Evolutionary conservation across 129 eudicot species (phyloP), one percentile per base, ranked within the genome.

Genomic region (Chrysanthemum seticuspe): DNA sequence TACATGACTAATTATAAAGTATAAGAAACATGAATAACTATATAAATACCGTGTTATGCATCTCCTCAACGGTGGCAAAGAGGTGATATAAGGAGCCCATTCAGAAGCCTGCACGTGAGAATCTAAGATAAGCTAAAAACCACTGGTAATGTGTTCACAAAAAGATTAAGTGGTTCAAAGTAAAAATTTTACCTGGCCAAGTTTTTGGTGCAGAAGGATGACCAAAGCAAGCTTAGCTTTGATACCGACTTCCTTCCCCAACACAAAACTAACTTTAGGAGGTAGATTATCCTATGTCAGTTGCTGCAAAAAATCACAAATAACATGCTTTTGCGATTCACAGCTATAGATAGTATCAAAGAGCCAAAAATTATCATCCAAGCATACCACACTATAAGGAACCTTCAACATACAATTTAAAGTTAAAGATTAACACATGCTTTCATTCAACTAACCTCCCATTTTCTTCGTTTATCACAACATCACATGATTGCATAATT

Each of bases 41-140:
- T 51, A 73, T 69, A 67, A 18, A 62, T 85, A 90, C 96, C 13
- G 95, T 83, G 96, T 84, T 87, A 78, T 92, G 91, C 91, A 92
- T 67, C 64, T 89, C 91, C 3, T 81, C 72, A 49, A 74, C 14
- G 10, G 87, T 16, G 98, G 96, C 77, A 92, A 91, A 71, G 87
- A 68, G 61, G 78, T 78, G 76, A 92, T 83, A 68, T 89, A 92
- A 64, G 98, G 91, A 16, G 91, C 91, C 96, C 98, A 92, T 75
- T 89, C 88, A 63, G 95, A 89, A 29, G 83, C 82, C 90, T 89
- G 79, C 77, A 29, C 53, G 45, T 65, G 19, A 65, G 31, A 29
- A 64, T 7, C 58, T 3, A 47, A 50, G 34, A 34, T 34, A 23
- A 23, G 12, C 4, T 60, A 48, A 72, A 48, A 72, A n/a, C 31